Evolutionary conservation across 2,329 filamentous ascomycete species (phyloP).

Genomic region (Trichoderma sp.): DNA sequence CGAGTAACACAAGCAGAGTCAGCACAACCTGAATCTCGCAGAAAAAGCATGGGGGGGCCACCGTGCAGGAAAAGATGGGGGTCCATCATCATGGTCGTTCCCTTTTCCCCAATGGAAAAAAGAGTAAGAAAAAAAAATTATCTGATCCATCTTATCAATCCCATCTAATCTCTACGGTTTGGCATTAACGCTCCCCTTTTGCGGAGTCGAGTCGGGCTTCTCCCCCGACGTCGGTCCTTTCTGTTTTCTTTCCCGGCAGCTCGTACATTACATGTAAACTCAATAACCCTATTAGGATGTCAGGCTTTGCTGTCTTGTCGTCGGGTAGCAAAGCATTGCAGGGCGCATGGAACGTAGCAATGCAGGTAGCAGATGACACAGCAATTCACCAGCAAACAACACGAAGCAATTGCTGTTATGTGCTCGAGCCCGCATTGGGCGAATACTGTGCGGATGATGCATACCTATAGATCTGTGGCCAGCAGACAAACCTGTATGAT

Average conservation of each 20-base stretch:
- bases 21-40: no score
- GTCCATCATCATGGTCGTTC: background rate
- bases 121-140: background rate
- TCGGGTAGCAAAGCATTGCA: background rate
- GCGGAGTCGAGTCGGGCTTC: constrained; percentile 9
- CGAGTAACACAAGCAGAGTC: no score
- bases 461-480: background rate
- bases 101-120: no score
- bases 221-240: constrained; percentile 12
- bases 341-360: background rate
- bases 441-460: background rate
- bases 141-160: constrained; percentile 28
- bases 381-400: background rate
- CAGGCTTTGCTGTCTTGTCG: background rate
- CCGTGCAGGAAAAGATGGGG: background rate
- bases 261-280: background rate
- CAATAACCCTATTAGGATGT: no score
- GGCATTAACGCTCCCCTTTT: constrained; percentile 9
- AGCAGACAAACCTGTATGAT: no score
- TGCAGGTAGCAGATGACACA: background rate
- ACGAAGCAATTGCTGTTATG: no score
- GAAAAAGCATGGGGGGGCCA: no score
- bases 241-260: background rate
- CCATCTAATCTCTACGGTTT: constrained; percentile 19
- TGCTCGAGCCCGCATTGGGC: background rate